These are phyloP conservation scores for Elongisporangium undulatum DNA, from an alignment of 352 stramenopile species.

Conservation along the genomic window DNA sequence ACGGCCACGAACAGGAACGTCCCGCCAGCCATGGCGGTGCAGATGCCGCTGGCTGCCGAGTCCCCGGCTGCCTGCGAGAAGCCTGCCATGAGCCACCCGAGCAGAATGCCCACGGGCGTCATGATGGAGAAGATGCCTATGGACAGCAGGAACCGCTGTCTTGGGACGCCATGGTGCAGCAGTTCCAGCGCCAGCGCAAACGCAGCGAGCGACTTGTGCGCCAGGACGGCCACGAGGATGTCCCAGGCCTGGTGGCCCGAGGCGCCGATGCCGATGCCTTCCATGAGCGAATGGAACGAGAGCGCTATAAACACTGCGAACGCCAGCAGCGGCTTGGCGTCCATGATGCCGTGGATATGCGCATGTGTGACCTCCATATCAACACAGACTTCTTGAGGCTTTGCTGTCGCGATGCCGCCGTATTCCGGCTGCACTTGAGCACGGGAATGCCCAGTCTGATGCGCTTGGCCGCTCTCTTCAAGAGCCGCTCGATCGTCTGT, in stretches of 20 bases:
- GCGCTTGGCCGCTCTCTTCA: slow-evolving; percentile 12
- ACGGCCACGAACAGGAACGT: slow-evolving; percentile 80
- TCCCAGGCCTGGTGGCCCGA: slow-evolving; percentile 57
- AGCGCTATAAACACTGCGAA: slow-evolving; percentile 76
- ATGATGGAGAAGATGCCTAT: slow-evolving; percentile 69
- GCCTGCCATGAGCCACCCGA: slow-evolving; percentile 39
- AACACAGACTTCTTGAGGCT: slow-evolving; percentile 7
- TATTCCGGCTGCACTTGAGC: slow-evolving; percentile 12
- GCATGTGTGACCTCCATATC: slow-evolving; percentile 37
- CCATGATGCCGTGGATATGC: slow-evolving; percentile 61
- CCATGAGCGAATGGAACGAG: slow-evolving; percentile 85
- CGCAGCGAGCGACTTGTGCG: slow-evolving; percentile 76
- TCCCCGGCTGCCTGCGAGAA: slow-evolving; percentile 29
- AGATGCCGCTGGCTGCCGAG: slow-evolving; percentile 52
- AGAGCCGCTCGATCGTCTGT: slow-evolving; percentile 18
- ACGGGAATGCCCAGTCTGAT: slow-evolving; percentile 8
- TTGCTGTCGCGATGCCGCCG: slow-evolving; percentile 5
- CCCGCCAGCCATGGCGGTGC: slow-evolving; percentile 66
- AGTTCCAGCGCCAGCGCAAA: slow-evolving; percentile 75
- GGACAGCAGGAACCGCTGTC: slow-evolving; percentile 30
- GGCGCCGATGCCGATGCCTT: slow-evolving; percentile 78
- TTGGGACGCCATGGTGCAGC: slow-evolving; percentile 47
- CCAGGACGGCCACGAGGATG: slow-evolving; percentile 74
- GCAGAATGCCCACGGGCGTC: slow-evolving; percentile 63
- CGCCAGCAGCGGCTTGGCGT: slow-evolving; percentile 53